Conservation (phyloP, 2,329 filamentous ascomycete species). For the Venturia asperata region DNA sequence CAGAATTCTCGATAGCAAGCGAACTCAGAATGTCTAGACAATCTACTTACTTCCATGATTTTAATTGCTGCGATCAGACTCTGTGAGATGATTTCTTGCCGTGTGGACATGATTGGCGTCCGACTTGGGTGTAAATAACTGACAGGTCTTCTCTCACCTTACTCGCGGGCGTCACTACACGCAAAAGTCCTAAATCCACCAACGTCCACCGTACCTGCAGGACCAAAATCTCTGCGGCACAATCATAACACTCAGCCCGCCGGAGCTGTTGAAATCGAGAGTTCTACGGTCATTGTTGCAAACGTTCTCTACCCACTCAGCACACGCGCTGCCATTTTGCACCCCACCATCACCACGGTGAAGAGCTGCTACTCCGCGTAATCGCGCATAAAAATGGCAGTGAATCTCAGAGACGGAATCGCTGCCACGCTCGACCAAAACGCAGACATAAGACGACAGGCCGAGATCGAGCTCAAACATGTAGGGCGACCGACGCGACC, state of each 20-base stretch:
- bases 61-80: not conserved
- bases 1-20: conserved; percentile 2
- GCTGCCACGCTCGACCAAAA: conserved; percentile 68
- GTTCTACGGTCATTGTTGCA: not conserved
- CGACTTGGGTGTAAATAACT: not conserved
- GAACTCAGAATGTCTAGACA: not conserved
- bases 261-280: not conserved
- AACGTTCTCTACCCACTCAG: not conserved
- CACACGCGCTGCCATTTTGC: conserved; percentile 8
- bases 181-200: not conserved
- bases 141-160: not conserved
- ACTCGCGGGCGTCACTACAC: not conserved
- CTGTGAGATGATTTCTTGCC: not conserved
- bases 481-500: conserved; percentile 41
- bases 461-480: conserved; percentile 75
- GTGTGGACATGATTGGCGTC: not conserved
- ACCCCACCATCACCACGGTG: conserved; percentile 5
- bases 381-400: conserved; percentile 4
- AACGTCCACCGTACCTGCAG: conserved; percentile 1
- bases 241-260: not conserved
- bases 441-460: conserved; percentile 65
- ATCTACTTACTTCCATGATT: not conserved
- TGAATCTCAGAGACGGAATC: conserved; percentile 56
- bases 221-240: not conserved
- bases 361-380: not conserved